phyloP scores from a whole-genome alignment of 2,329 filamentous ascomycete genomes.

The Colletotrichum somersetense region DNA sequence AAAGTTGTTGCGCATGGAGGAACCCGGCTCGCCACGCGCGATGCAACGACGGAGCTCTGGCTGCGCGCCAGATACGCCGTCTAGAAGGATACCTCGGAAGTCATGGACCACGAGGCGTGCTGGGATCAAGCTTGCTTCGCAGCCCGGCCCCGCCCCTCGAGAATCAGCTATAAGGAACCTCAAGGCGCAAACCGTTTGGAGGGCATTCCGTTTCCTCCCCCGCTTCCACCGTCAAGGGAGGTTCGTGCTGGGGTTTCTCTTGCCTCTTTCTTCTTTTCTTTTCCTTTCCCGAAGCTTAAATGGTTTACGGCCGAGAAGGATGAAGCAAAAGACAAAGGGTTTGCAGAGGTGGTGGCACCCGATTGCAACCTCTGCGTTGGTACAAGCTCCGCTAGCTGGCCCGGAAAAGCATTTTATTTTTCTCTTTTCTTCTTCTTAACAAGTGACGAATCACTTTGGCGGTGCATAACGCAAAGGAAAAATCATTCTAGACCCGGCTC shows the following conservation, averaged over 20 bases:
- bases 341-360: neutral
- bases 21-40: conserved; percentile 23
- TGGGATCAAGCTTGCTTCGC: conserved; percentile 21
- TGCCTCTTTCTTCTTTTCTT: neutral
- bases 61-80: conserved; percentile 19
- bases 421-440: no score
- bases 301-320: conserved; percentile 2
- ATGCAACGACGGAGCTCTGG: conserved; percentile 18
- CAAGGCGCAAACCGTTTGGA: conserved; percentile 19
- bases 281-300: conserved; percentile 1
- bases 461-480: neutral
- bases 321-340: neutral
- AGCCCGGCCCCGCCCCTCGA: conserved; percentile 1
- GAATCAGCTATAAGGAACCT: neutral
- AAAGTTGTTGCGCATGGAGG: conserved; percentile 16
- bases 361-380: no score
- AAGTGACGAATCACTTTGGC: neutral
- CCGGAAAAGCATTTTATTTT: neutral
- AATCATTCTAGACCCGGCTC: conserved; percentile 1
- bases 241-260: neutral
- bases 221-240: neutral
- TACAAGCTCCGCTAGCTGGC: no score
- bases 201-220: neutral
- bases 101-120: conserved; percentile 22
- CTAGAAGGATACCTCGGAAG: conserved; percentile 10